These are phyloP conservation scores for Diaporthe eres DNA, from an alignment of 2,329 filamentous ascomycete genomes.

Conservation along the genomic window DNA sequence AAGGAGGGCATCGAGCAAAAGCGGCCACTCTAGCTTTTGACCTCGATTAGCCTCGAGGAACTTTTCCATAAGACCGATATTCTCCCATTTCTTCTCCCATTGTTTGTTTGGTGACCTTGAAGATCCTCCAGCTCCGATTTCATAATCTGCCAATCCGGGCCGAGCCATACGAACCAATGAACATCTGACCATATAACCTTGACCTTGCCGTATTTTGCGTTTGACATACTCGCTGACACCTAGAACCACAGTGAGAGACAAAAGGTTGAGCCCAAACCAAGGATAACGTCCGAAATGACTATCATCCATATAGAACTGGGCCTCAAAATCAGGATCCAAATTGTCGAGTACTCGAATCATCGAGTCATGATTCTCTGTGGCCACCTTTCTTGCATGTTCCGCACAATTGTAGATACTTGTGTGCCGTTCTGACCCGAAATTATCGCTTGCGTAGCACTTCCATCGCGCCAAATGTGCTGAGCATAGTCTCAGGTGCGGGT, in stretches of 20 bases:
- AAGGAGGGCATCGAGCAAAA: background rate
- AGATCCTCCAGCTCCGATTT: no score
- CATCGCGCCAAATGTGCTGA: background rate
- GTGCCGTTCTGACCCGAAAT: no score
- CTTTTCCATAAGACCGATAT: no score
- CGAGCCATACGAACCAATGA: background rate
- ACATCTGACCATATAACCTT: background rate
- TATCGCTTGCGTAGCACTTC: background rate
- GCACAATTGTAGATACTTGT: background rate
- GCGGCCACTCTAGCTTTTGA: background rate
- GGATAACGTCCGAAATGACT: no score
- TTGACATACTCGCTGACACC: background rate
- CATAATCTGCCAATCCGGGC: no score
- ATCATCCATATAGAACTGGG: no score
- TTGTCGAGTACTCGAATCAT: background rate
- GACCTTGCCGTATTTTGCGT: background rate
- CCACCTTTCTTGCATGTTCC: background rate
- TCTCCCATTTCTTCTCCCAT: no score
- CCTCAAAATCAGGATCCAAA: background rate
- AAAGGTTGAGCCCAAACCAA: background rate
- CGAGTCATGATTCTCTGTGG: background rate
- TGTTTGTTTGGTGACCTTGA: background rate
- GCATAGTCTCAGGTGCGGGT: background rate
- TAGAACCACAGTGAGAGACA: background rate
- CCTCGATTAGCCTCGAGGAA: no score